Base-by-base conservation (phyloP, 2,329 filamentous ascomycete species). In the Scolecobasidium constrictum region DNA sequence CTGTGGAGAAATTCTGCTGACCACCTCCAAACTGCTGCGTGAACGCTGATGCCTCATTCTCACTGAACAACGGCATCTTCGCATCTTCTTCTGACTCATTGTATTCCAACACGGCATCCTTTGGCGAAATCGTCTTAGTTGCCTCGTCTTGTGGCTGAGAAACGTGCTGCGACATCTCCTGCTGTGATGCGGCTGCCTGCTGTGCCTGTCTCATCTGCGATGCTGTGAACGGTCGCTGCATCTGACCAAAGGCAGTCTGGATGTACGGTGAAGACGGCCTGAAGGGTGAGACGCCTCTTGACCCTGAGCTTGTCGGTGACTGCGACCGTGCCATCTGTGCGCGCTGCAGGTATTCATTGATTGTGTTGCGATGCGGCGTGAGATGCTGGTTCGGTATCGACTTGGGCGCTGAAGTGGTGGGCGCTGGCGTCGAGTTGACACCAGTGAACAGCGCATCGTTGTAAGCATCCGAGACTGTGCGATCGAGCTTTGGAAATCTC, bases 71-170 rank as follows among this genome's bases (percentile, higher is more conserved):
- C 11, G 85, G 78, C 52, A 83, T 77, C 46, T 77, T 77, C 4
- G 74, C 65, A 38, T 82, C 81, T 15, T 81, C 78, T 3, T 88
- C 83, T 0, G 69, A 62, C 31, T 92, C 86, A 47, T 81, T 76
- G 57, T 88, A 94, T 47, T 95, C 88, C 39, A 95, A 65, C 46
- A 94, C 65, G 1, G 88, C 85, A 54, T 96, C 90, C 64, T 94
- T 93, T 18, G 90, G 92, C 2, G 90, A 96, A 37, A 98, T 94
- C 0, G 90, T 94, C 61, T 86, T 85, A 2, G 77, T 72, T 18
- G 71, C 58, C 41, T 48, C 52, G 38, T 60, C 56, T 38, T 59
- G 56, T 20, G 15, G 20, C 11, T 28, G 31, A 26, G 26, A 26
- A 16, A 35, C 59, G 20, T 61, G 51, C 48, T 63, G 62, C 47